Evolutionary conservation across 768 basidiomycete species (phyloP), one percentile per base, ranked within the genome.

Genomic region (Trametes punicea): DNA sequence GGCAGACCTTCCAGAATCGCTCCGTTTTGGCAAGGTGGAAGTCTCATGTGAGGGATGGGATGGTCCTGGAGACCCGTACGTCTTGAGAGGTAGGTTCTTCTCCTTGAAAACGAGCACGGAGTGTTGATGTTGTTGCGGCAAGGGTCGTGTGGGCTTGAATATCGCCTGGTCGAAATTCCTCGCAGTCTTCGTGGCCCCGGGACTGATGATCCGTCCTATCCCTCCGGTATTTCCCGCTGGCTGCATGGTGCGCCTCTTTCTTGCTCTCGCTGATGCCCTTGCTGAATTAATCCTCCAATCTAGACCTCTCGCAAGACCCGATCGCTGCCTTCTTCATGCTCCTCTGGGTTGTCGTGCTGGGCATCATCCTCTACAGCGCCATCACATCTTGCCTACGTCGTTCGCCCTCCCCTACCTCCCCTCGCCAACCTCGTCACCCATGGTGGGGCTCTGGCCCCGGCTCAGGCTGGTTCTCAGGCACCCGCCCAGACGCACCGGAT

Each of bases 11-110:
- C 95, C 94, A 8, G 84, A 85, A 46, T 74, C 83, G 8, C 69
- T 96, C 51, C 80, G 93, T 16, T 88, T 98, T 52, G 95, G 95
- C 15, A 80, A 82, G 60, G 86, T 96, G 0, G 83, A 90, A 62
- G 84, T 98, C 1, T 86, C 84, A 16, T 98, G 95, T 64, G 95
- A 98, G 74, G 95, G 95, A 21, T 98, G 89, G 88, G 82, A 80
- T 34, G 74, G 77, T 29, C 81, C 91, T 4, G 93, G 90, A 0
- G 95, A 98, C 72, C 77, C 82, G 1, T 82, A 85, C 69, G 90
- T 98, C 13, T 70, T 96, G 59, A 90, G 92, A 76, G 93, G 94
- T 88, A 33, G 30, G 72, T 47, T 26, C 36, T 20, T 16, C 38
- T 8, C 31, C 13, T 8, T 31, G 31, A 7, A 31, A 7, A 2